Percentiles rank a stretch among this genome's conserved stretches.
Conservation (phyloP, 768 basidiomycete species). For the Agaricus subrufescens region DNA sequence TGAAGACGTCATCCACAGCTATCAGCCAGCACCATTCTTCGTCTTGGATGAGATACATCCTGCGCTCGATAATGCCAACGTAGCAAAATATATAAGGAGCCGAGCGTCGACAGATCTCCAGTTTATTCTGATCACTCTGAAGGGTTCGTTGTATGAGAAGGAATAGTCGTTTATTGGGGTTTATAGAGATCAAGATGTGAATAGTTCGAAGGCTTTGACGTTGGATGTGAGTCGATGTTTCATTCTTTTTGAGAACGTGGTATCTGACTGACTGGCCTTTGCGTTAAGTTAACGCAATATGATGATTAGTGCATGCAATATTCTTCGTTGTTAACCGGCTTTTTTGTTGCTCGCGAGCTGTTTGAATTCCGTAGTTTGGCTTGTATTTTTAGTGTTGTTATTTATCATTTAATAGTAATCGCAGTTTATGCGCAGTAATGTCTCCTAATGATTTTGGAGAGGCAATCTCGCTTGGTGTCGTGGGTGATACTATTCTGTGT, state of each 20-base stretch:
- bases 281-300: conserved; percentile 53
- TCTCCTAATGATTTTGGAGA: no score
- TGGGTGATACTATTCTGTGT: no score
- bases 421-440: neutral
- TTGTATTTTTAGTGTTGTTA: conserved; percentile 1
- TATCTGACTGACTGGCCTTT: neutral
- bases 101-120: conserved; percentile 87
- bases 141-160: conserved; percentile 87
- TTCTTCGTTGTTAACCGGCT: neutral
- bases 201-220: conserved; percentile 87
- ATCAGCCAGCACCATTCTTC: conserved; percentile 96
- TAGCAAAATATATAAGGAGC: conserved; percentile 87
- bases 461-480: no score
- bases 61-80: conserved; percentile 97
- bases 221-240: conserved; percentile 62
- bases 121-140: conserved; percentile 96
- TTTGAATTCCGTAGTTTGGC: neutral
- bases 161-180: conserved; percentile 91
- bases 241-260: neutral
- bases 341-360: neutral
- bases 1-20: conserved; percentile 96
- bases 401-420: neutral
- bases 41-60: conserved; percentile 99
- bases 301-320: conserved; percentile 34
- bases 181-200: conserved; percentile 90